A percentile compares a stretch with the other conserved stretches of the same genome.
These are phyloP conservation scores for Fusarium decemcellulare DNA, from an alignment of 2,329 filamentous ascomycete species.

Conservation along the genomic window DNA sequence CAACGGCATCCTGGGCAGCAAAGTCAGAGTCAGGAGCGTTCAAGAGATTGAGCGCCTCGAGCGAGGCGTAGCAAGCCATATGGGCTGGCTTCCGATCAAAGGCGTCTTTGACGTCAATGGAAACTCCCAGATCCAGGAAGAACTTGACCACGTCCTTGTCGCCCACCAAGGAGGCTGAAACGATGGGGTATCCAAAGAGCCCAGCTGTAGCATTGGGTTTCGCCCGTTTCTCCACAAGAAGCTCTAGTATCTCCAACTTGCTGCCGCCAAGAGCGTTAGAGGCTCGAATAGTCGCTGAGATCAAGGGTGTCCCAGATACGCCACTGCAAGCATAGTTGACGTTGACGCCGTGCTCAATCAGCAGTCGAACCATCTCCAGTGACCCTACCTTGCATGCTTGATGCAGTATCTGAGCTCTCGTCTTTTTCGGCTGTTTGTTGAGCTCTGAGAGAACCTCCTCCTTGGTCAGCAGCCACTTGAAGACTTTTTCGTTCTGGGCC, in stretches of 20 bases:
- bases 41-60: constrained; percentile 1
- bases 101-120: constrained; percentile 1
- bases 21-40: constrained; percentile 17
- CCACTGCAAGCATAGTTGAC: not conserved
- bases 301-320: constrained; percentile 5
- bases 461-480: constrained; percentile 22
- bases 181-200: constrained; percentile 5
- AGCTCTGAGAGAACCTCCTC: not conserved
- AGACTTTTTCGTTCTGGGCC: not conserved
- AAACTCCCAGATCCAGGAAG: not conserved
- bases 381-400: not conserved
- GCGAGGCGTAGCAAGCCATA: constrained; percentile 20
- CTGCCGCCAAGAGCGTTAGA: too few relatives aligned
- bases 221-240: constrained; percentile 3
- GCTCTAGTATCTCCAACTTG: not conserved
- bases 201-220: not conserved
- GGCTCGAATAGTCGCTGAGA: not conserved
- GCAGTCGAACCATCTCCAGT: not conserved
- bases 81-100: constrained; percentile 1
- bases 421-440: not conserved
- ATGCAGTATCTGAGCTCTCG: constrained; percentile 1
- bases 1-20: not conserved
- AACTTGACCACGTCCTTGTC: not conserved
- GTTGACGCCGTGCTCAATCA: constrained; percentile 7
- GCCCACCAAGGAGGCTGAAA: not conserved